Evolutionary conservation across 371 early-diverging fungal genomes (phyloP).

Genomic region (Capillidium heterosporum): DNA sequence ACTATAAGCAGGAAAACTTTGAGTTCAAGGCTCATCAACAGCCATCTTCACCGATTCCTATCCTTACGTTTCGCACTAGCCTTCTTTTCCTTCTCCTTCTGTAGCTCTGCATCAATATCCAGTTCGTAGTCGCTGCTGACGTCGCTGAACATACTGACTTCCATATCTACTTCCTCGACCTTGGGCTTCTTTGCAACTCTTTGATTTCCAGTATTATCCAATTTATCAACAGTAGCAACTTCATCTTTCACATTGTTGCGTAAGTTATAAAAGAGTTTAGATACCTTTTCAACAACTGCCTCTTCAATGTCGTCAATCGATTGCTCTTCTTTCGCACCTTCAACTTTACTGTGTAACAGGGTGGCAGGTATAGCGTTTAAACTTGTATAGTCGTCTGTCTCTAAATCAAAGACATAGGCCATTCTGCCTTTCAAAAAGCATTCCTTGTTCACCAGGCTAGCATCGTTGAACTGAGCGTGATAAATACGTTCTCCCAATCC

Average conservation of each 20-base stretch:
- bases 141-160: slow-evolving; percentile 77
- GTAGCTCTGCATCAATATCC: slow-evolving; percentile 15
- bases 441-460: slow-evolving; percentile 30
- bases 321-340: slow-evolving; percentile 10
- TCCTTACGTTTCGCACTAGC: no score
- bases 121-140: slow-evolving; percentile 60
- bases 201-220: not conserved
- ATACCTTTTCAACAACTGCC: slow-evolving; percentile 52
- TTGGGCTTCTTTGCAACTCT: slow-evolving; percentile 7
- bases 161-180: slow-evolving; percentile 24
- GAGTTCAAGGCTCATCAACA: no score
- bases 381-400: slow-evolving; percentile 27
- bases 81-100: no score
- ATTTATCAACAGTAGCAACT: slow-evolving; percentile 12
- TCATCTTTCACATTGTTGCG: slow-evolving; percentile 19
- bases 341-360: slow-evolving; percentile 53
- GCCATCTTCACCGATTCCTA: no score
- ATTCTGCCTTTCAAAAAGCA: slow-evolving; percentile 62
- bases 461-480: slow-evolving; percentile 16
- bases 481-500: slow-evolving; percentile 16
- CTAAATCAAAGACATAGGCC: slow-evolving; percentile 54
- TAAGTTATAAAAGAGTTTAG: slow-evolving; percentile 34
- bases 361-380: slow-evolving; percentile 51
- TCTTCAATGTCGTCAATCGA: slow-evolving; percentile 24
- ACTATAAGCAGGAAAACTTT: no score